A percentile compares a stretch with the other conserved stretches of the same genome.
Evolutionary conservation across 164 flowering plant genomes (phyloP).

Genomic region (Berberis thunbergii): DNA sequence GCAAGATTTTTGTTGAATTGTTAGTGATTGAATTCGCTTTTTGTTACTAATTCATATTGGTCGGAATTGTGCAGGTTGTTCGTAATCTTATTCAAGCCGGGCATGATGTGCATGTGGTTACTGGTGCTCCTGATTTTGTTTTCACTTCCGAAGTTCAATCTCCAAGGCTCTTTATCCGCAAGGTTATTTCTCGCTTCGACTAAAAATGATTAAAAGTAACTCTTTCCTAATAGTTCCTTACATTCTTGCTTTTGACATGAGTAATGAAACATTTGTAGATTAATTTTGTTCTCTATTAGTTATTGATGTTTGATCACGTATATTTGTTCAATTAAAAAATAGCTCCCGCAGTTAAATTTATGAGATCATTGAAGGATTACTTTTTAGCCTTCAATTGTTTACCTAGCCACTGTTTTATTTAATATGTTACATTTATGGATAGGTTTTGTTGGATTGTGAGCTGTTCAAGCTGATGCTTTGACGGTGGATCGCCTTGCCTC

Average conservation of each 20-base stretch:
- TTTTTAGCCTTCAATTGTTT: too few relatives aligned
- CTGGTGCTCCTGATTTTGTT: slow-evolving; percentile 92
- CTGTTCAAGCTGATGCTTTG: slow-evolving; percentile 97
- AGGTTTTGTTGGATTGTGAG: slow-evolving; percentile 95
- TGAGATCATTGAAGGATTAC: too few relatives aligned
- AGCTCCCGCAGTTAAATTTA: too few relatives aligned
- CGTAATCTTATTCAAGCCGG: slow-evolving; percentile 79
- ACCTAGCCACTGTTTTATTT: too few relatives aligned
- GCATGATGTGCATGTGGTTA: slow-evolving; percentile 87
- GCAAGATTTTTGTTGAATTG: neutral
- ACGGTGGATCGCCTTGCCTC: slow-evolving; percentile 98
- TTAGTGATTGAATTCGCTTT: neutral
- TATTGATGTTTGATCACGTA: too few relatives aligned
- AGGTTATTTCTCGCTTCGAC: slow-evolving; percentile 31
- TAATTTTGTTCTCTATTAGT: too few relatives aligned
- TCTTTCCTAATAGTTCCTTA: too few relatives aligned
- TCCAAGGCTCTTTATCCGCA: slow-evolving; percentile 74
- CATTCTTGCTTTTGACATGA: too few relatives aligned
- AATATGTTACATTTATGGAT: neutral
- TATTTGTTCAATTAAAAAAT: too few relatives aligned
- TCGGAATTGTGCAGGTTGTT: slow-evolving; percentile 43
- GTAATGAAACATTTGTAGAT: too few relatives aligned
- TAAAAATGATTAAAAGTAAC: too few relatives aligned
- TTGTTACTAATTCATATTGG: neutral
- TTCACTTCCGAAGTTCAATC: slow-evolving; percentile 82